phyloP scores from a whole-genome alignment of 352 stramenopile genomes.

The Globisporangium lucens region DNA sequence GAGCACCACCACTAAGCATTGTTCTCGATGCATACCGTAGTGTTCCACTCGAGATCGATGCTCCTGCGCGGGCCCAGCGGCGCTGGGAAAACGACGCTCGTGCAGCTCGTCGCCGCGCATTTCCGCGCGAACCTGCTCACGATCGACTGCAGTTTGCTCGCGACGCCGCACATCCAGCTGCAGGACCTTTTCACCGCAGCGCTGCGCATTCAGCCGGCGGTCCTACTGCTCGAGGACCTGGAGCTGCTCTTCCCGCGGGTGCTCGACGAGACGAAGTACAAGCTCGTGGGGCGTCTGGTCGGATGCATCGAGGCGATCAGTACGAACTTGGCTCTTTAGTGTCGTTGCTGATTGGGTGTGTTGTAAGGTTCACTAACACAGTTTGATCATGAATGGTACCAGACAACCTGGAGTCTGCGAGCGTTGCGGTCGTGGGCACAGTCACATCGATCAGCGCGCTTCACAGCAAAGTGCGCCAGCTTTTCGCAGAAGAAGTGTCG shows the following conservation, averaged over 20 bases:
- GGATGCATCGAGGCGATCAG: conserved; percentile 52
- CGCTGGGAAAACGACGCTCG: conserved; percentile 69
- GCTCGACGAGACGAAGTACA: conserved; percentile 72
- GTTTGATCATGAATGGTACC: neutral
- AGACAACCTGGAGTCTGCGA: conserved; percentile 28
- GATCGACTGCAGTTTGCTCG: conserved; percentile 59
- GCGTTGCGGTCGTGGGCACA: conserved; percentile 63
- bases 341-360: neutral
- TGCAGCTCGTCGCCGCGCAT: conserved; percentile 46
- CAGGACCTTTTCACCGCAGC: conserved; percentile 69
- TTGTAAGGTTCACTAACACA: neutral
- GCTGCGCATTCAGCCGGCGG: conserved; percentile 61
- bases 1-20: too few species aligned
- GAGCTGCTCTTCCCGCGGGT: conserved; percentile 71
- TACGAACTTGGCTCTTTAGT: conserved; percentile 22
- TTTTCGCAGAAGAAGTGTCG: conserved; percentile 74
- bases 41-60: conserved; percentile 35
- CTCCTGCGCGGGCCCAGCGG: conserved; percentile 66
- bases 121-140: conserved; percentile 54
- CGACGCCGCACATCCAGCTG: conserved; percentile 47
- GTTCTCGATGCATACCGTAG: neutral
- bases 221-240: conserved; percentile 71
- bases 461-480: conserved; percentile 61
- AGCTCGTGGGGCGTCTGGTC: conserved; percentile 60
- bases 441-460: conserved; percentile 50